Percentiles rank a stretch among this genome's conserved stretches.
These are phyloP conservation scores for Beta lomatogona DNA, from an alignment of 179 eudicot genomes.

Conservation along the genomic window DNA sequence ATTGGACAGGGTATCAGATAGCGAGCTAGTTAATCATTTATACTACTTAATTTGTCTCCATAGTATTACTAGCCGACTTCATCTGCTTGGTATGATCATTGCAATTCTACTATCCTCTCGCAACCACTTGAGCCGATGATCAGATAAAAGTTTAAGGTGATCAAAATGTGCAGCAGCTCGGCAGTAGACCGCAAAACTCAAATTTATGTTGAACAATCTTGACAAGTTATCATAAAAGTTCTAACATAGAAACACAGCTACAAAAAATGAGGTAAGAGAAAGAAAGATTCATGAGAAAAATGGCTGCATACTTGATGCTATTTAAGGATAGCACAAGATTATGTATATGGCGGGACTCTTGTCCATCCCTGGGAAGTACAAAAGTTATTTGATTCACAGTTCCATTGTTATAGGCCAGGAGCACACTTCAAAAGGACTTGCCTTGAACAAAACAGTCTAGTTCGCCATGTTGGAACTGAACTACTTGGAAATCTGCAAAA, in stretches of 20 bases:
- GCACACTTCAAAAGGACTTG: not conserved
- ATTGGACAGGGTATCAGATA: too few relatives aligned
- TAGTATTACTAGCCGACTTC: too few relatives aligned
- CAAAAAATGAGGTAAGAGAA: not conserved
- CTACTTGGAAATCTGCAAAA: not conserved
- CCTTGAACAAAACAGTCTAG: not conserved
- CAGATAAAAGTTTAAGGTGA: not conserved
- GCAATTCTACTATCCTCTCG: too few relatives aligned
- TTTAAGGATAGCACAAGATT: not conserved
- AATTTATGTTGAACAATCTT: not conserved
- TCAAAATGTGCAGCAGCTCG: not conserved
- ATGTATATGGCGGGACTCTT: not conserved
- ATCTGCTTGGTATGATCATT: too few relatives aligned
- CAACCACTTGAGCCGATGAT: not conserved
- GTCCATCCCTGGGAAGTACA: not conserved
- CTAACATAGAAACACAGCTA: not conserved
- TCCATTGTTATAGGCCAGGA: not conserved
- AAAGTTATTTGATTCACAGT: not conserved
- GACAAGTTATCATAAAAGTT: not conserved
- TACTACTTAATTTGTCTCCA: too few relatives aligned
- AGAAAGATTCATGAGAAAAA: not conserved
- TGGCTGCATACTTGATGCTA: not conserved
- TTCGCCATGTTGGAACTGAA: not conserved
- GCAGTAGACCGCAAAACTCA: not conserved
- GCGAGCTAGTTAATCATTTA: too few relatives aligned